phyloP scores from a whole-genome alignment of 1,284 basidiomycete species.

The Mycena sp. region DNA sequence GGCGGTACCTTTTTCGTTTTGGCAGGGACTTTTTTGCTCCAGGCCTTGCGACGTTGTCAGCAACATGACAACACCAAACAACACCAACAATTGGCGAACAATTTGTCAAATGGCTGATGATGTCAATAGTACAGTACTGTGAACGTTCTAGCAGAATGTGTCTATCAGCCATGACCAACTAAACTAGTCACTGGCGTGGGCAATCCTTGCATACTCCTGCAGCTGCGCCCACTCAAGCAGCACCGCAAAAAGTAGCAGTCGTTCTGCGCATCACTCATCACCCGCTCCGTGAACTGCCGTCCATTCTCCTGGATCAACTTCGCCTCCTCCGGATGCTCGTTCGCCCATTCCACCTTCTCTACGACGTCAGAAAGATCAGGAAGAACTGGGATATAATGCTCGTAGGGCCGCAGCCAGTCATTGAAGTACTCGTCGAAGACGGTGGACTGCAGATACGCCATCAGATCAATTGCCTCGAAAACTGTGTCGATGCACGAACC shows the following conservation, averaged over 20 bases:
- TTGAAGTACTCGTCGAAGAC: background rate
- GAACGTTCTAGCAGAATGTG: too few species aligned
- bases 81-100: too few species aligned
- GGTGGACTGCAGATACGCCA: background rate
- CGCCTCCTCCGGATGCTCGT: background rate
- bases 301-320: background rate
- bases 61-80: too few species aligned
- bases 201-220: background rate
- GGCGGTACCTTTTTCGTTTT: too few species aligned
- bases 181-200: too few species aligned
- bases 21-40: too few species aligned
- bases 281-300: background rate
- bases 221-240: background rate
- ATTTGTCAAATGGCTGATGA: too few species aligned
- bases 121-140: too few species aligned
- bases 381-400: slow-evolving; percentile 6
- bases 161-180: too few species aligned
- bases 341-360: background rate
- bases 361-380: background rate
- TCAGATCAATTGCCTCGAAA: background rate
- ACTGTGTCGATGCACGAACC: background rate
- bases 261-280: background rate
- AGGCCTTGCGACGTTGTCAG: too few species aligned
- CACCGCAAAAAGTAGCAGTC: background rate
- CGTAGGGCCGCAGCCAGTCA: slow-evolving; percentile 8